phyloP scores from a whole-genome alignment of 2,329 filamentous ascomycete species.

The Cyphellophora attinorum region DNA sequence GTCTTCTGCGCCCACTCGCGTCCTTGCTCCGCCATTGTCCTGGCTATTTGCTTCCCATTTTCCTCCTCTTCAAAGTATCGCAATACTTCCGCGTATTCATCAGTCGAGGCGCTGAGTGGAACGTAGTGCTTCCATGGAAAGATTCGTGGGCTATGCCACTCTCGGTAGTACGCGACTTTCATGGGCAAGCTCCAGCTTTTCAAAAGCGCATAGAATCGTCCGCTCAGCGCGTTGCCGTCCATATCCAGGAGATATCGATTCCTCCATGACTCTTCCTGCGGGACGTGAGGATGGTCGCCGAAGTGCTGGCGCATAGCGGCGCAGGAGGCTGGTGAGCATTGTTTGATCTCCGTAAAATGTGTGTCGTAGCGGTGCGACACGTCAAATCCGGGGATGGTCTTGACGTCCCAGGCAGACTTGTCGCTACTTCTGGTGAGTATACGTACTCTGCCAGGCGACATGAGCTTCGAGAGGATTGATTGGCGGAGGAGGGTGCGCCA shows the following conservation, averaged over 20 bases:
- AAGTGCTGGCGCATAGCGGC: too few species aligned
- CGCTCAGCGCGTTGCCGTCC: slow-evolving; percentile 64
- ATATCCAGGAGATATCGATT: slow-evolving; percentile 68
- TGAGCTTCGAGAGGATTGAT: too few species aligned
- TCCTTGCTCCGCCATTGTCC: slow-evolving; percentile 56
- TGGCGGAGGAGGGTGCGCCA: too few species aligned
- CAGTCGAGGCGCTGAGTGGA: slow-evolving; percentile 65
- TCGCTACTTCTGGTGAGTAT: too few species aligned
- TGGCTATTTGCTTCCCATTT: slow-evolving; percentile 31
- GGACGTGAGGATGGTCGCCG: too few species aligned
- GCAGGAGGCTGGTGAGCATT: too few species aligned
- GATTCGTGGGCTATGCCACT: slow-evolving; percentile 71
- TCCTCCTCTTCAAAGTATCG: slow-evolving; percentile 59
- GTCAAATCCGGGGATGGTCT: too few species aligned
- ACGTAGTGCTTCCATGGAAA: slow-evolving; percentile 74
- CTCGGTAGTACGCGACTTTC: slow-evolving; percentile 67
- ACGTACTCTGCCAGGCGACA: too few species aligned
- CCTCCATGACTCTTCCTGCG: too few species aligned
- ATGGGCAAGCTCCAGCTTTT: slow-evolving; percentile 60
- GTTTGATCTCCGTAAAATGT: too few species aligned
- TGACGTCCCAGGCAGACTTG: too few species aligned
- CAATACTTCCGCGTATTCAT: slow-evolving; percentile 63
- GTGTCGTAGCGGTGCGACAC: too few species aligned
- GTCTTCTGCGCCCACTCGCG: slow-evolving; percentile 61
- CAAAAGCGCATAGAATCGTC: slow-evolving; percentile 60